phyloP scores from a whole-genome alignment of 352 stramenopile species.

The Blastocystis sp. region DNA sequence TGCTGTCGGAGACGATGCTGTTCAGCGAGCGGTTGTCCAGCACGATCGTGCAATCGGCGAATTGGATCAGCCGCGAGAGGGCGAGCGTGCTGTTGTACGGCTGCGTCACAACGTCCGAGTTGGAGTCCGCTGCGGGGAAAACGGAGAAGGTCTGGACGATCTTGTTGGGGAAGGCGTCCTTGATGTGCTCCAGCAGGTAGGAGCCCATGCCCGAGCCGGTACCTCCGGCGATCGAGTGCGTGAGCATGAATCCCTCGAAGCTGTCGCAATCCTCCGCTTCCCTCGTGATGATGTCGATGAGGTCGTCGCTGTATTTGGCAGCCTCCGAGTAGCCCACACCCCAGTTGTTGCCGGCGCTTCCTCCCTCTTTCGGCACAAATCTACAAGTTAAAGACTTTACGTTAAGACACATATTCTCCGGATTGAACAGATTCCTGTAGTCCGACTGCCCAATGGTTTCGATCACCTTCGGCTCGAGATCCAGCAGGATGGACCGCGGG shows the following conservation, averaged over 20 bases:
- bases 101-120: slow-evolving; percentile 93
- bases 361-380: slow-evolving; percentile 82
- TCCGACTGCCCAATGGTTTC: slow-evolving; percentile 85
- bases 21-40: slow-evolving; percentile 98
- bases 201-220: slow-evolving; percentile 97
- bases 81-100: slow-evolving; percentile 99
- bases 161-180: slow-evolving; percentile 99
- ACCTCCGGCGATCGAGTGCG: slow-evolving; percentile 95
- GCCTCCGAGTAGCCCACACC: slow-evolving; percentile 85
- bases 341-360: slow-evolving; percentile 88
- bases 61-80: slow-evolving; percentile 93
- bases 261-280: slow-evolving; percentile 90
- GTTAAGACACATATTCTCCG: slow-evolving; percentile 90
- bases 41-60: slow-evolving; percentile 96
- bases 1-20: slow-evolving; percentile 83
- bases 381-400: slow-evolving; percentile 11
- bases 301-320: slow-evolving; percentile 88
- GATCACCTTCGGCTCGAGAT: slow-evolving; percentile 91
- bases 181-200: slow-evolving; percentile 96
- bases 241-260: slow-evolving; percentile 94
- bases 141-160: slow-evolving; percentile 96
- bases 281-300: slow-evolving; percentile 99
- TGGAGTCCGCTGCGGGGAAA: slow-evolving; percentile 66
- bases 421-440: slow-evolving; percentile 95
- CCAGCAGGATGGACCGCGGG: slow-evolving; percentile 91